Evolutionary conservation across 331 rosid genomes (phyloP), one percentile per base, ranked within the genome.

Genomic region (Quercus lobata): DNA sequence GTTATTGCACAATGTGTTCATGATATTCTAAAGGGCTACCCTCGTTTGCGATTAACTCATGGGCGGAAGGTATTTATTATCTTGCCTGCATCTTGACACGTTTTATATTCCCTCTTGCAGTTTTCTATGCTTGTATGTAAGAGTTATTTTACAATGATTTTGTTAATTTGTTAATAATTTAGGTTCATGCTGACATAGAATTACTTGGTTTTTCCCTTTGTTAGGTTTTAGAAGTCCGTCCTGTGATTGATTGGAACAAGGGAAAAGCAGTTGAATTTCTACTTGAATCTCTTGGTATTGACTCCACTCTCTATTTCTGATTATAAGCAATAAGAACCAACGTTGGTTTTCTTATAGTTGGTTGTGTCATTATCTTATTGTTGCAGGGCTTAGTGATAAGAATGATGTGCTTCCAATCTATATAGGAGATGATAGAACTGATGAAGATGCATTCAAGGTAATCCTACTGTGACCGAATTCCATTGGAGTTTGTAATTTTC

Each of bases 371-470:
- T 60, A 60, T 60, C 21, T 63, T 78, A 54, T 18, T 74, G 65
- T 11, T 83, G 83, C 77, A 94, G 98, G 94, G 72, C 81, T 92
- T 78, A 88, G 72, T 29, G 76, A 83, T 76, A 84, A 80, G 53
- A 80, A 86, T 66, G 89, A 86, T 63, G 97, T 95, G 83, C 88
- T 95, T 63, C 92, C 99, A 32, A 90, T 95, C 29, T 95, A 82
- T 74, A 91, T 95, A 61, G 99, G 99, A 15, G 99, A 95, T 76
- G 99, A 95, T 71, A 90, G 79, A 79, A 92, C 93, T 25, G 99
- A 95, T 71, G 99, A 95, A 87, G 99, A 95, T 81, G 97, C 97
- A 32, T 92, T 95, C 77, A 93, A 87, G 99, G 98, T 92, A 79
- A 60, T 35, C 34, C 61, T 7, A 1, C 14, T 3, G 37, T 75